Percentiles rank a stretch among this genome's conserved stretches.
Conservation (phyloP, 192 early-diverging fungal genomes). For the Rhizophagus clarus region DNA sequence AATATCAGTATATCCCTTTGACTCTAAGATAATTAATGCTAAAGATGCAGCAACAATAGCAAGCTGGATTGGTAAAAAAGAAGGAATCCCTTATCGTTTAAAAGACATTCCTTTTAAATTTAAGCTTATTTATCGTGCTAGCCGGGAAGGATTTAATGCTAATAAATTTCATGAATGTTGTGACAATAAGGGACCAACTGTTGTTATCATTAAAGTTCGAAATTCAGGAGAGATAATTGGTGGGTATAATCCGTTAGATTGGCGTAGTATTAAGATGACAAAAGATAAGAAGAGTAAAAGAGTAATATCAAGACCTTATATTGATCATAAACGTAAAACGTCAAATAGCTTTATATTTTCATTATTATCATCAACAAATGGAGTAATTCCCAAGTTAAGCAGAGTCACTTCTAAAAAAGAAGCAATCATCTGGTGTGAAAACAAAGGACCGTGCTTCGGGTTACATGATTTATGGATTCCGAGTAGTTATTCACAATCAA, state of each 20-base stretch:
- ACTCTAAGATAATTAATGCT: background rate
- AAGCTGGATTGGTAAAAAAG: slow-evolving; percentile 10
- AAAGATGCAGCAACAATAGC: background rate
- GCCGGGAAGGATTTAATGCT: background rate
- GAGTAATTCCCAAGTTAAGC: background rate
- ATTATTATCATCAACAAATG: background rate
- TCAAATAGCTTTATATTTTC: background rate
- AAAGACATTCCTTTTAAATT: background rate
- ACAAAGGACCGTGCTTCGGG: slow-evolving; percentile 9
- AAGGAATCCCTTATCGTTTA: background rate
- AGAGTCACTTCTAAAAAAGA: background rate
- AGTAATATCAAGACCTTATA: background rate
- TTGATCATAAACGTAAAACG: background rate
- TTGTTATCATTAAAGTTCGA: background rate
- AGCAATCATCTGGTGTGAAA: slow-evolving; percentile 5
- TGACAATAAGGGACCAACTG: background rate
- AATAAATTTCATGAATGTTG: background rate
- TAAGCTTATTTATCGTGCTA: background rate
- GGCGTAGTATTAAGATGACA: background rate
- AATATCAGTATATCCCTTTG: background rate
- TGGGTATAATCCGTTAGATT: background rate
- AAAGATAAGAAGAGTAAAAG: background rate
- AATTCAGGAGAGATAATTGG: background rate
- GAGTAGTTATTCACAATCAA: background rate
- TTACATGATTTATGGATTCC: background rate